Evolutionary conservation across 2,329 filamentous ascomycete species (phyloP).

Genomic region (Simplicillium aogashimaense): DNA sequence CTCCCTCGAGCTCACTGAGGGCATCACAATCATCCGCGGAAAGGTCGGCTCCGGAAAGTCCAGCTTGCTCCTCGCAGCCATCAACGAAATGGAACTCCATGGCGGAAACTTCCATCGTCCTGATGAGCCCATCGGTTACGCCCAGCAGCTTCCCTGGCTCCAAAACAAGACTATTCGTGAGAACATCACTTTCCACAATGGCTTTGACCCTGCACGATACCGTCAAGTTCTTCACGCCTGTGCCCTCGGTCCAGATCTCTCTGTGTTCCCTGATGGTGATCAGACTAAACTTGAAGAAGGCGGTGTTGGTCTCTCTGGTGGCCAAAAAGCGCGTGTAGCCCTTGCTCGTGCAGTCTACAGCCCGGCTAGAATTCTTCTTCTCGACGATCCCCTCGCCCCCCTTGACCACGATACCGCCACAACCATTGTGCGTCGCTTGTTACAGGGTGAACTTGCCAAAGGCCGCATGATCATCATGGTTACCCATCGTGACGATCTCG

Average conservation of each 20-base stretch:
- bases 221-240: slow-evolving; percentile 51
- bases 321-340: slow-evolving; percentile 53
- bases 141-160: slow-evolving; percentile 53
- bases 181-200: slow-evolving; percentile 53
- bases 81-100: slow-evolving; percentile 58
- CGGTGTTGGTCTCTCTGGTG: slow-evolving; percentile 52
- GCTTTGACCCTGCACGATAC: slow-evolving; percentile 45
- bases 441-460: slow-evolving; percentile 50
- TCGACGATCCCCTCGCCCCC: slow-evolving; percentile 55
- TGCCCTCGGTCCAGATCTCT: slow-evolving; percentile 45
- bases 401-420: slow-evolving; percentile 53
- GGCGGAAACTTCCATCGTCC: slow-evolving; percentile 38
- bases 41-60: slow-evolving; percentile 54
- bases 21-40: slow-evolving; percentile 46
- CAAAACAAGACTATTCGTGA: slow-evolving; percentile 57
- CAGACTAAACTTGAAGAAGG: slow-evolving; percentile 51
- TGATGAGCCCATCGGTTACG: slow-evolving; percentile 41
- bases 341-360: slow-evolving; percentile 55
- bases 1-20: slow-evolving; percentile 33
- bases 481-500: slow-evolving; percentile 71
- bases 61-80: slow-evolving; percentile 46
- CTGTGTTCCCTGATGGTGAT: slow-evolving; percentile 46
- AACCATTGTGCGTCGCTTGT: slow-evolving; percentile 49
- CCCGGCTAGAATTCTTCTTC: slow-evolving; percentile 41
- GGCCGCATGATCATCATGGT: slow-evolving; percentile 67